Percentiles rank a stretch among this genome's conserved stretches.
Evolutionary conservation across 2,329 filamentous ascomycete species (phyloP).

Genomic region (Arachnopeziza araneosa): DNA sequence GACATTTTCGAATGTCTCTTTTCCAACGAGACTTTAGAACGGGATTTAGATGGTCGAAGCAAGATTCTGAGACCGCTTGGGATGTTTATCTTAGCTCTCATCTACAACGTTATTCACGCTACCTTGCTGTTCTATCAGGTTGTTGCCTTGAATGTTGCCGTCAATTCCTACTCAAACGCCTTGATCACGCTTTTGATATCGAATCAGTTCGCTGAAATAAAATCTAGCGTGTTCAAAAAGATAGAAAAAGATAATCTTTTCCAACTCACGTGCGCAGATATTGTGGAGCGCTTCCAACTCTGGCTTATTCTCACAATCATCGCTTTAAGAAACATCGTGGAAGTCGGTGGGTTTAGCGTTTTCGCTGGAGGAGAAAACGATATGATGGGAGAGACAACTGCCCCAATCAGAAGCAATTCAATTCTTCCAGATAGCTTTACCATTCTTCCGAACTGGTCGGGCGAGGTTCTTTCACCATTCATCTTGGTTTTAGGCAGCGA

Average conservation of each 20-base stretch:
- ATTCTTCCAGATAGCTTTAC: conserved; percentile 90
- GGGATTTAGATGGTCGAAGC: conserved; percentile 80
- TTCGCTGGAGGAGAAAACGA: conserved; percentile 37
- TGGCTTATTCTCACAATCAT: conserved; percentile 98
- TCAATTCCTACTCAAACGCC: conserved; percentile 97
- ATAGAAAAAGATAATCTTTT: conserved; percentile 98
- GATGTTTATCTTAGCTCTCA: conserved; percentile 82
- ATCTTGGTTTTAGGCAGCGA: conserved; percentile 91
- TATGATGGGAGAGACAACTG: conserved; percentile 45
- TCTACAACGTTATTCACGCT: conserved; percentile 84
- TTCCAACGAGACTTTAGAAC: conserved; percentile 84
- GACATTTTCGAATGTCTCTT: conserved; percentile 96
- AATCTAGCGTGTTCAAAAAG: conserved; percentile 96
- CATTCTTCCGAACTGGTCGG: conserved; percentile 77
- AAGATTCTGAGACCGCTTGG: conserved; percentile 84
- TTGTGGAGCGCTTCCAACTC: conserved; percentile 94
- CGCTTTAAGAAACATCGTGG: conserved; percentile 90
- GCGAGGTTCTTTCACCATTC: conserved; percentile 88
- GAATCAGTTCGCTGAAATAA: conserved; percentile 99
- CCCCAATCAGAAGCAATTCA: conserved; percentile 60
- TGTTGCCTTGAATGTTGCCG: conserved; percentile 93
- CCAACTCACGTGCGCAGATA: conserved; percentile 91
- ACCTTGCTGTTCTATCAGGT: conserved; percentile 93
- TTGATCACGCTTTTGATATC: conserved; percentile 87
- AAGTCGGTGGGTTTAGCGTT: conserved; percentile 78